phyloP scores from a whole-genome alignment of 805 yeast species.

The Wickerhamomyces sydowiorum region DNA sequence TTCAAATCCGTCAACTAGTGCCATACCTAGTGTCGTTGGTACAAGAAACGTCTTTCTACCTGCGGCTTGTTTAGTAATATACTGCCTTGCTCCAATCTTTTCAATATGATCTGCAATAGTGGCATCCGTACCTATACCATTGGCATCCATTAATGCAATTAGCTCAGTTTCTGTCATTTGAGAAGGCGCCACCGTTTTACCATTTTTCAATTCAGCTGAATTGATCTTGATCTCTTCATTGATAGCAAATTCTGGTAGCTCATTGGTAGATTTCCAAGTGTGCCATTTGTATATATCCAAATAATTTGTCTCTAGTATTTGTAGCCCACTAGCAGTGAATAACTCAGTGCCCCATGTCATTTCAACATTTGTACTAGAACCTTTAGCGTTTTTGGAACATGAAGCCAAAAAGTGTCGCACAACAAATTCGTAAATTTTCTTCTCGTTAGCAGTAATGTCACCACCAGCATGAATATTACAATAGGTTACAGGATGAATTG shows the following conservation, averaged over 20 bases:
- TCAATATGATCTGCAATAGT: slow-evolving; percentile 97
- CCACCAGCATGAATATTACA: slow-evolving; percentile 22
- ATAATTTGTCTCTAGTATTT: slow-evolving; percentile 69
- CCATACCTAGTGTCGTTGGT: slow-evolving; percentile 83
- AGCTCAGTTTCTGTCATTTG: slow-evolving; percentile 89
- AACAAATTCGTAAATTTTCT: slow-evolving; percentile 79
- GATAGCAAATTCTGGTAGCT: slow-evolving; percentile 56
- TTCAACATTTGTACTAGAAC: slow-evolving; percentile 55
- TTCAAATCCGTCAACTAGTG: slow-evolving; percentile 84
- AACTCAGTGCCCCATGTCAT: slow-evolving; percentile 74
- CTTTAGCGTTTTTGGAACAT: slow-evolving; percentile 88
- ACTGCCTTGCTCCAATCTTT: slow-evolving; percentile 64
- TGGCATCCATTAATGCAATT: slow-evolving; percentile 90
- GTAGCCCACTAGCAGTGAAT: slow-evolving; percentile 69
- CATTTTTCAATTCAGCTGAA: slow-evolving; percentile 57
- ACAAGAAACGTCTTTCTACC: slow-evolving; percentile 40
- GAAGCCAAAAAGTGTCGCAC: slow-evolving; percentile 85
- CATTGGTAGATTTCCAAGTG: slow-evolving; percentile 64
- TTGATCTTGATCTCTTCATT: slow-evolving; percentile 54
- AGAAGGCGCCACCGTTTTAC: slow-evolving; percentile 75
- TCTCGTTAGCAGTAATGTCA: slow-evolving; percentile 38
- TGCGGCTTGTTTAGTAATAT: slow-evolving; percentile 43
- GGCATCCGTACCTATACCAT: slow-evolving; percentile 98
- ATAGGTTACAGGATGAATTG: slow-evolving; percentile 81
- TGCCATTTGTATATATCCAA: slow-evolving; percentile 75